These are phyloP conservation scores for Acanthamoeba rhysodes DNA, from an alignment of 208 protist species.

Conservation along the genomic window DNA sequence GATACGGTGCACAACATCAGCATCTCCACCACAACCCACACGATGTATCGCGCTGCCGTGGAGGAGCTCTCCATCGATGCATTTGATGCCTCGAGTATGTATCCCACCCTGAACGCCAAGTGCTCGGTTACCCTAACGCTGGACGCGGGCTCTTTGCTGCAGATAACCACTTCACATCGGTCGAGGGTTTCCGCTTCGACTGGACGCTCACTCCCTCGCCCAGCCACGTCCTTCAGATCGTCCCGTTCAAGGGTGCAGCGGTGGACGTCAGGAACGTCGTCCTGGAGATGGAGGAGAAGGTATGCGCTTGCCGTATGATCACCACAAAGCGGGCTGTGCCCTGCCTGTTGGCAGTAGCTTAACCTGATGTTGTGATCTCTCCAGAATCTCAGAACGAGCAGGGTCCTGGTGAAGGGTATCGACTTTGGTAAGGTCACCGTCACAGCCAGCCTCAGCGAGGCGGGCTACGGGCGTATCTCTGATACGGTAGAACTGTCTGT, in stretches of 20 bases:
- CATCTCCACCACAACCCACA: conserved; percentile 70
- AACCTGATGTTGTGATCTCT: background rate
- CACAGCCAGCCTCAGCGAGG: conserved; percentile 54
- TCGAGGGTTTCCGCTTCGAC: conserved; percentile 72
- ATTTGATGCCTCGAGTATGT: conserved; percentile 60
- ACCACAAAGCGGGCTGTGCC: background rate
- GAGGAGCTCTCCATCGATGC: conserved; percentile 58
- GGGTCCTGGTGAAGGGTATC: conserved; percentile 39
- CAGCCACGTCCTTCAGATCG: conserved; percentile 65
- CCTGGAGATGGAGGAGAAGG: conserved; percentile 72
- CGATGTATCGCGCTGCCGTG: conserved; percentile 62
- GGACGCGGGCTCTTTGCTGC: background rate
- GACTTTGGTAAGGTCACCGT: conserved; percentile 75
- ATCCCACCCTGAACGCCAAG: background rate
- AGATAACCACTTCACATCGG: conserved; percentile 64
- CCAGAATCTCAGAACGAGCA: conserved; percentile 27
- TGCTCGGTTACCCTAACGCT: background rate
- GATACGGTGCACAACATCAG: conserved; percentile 63
- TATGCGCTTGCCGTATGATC: background rate
- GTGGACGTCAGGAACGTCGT: conserved; percentile 38
- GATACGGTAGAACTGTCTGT: conserved; percentile 59
- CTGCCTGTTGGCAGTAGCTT: background rate
- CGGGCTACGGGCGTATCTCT: conserved; percentile 28
- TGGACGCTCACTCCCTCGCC: conserved; percentile 61
- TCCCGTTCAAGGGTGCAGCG: conserved; percentile 68